Base-by-base conservation (phyloP, 106 monocot species). In the Iris macrosiphon region DNA sequence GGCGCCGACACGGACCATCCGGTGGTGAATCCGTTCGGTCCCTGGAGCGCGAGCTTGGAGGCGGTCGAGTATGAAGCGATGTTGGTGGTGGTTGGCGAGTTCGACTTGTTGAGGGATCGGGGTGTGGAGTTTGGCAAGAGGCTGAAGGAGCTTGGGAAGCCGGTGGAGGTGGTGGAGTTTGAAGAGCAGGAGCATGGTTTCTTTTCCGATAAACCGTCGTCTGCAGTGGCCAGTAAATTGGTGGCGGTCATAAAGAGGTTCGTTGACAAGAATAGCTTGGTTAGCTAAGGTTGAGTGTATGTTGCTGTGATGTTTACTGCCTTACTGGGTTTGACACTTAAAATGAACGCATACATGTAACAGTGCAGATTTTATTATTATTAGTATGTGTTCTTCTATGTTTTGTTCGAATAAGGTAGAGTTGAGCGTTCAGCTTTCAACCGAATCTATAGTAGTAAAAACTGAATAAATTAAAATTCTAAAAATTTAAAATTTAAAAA, bases 21-120 rank as follows among this genome's bases (percentile, higher is more conserved):
- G 7, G 2, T 72, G 6, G 61, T 19, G 46, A 75, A 79, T 65
- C 70, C 79, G 10, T 72, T 71, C 31, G 75, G 75, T 0, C 71
- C 68, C 9, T 29, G 19, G 20, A 39, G 32, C 30, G 49, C 63
- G 6, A 21, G 2, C 2, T 29, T 75, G 27, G 67, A 63, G 9
- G 15, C 42, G 48, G 48, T 55, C 6, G 49, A 40, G 64, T 40
- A 72, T 12, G 71, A 39, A 17, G 66, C 71, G 31, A 64, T 64
- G 64, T 44, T 75, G 55, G 71, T 79, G 49, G 72, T 84, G 55
- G 74, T 84, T 27, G 84, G 79, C 1, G 84, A 59, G 25, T 30
- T 13, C 52, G 79, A 84, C 51, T 43, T 83, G 40, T 55, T 79
- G 49, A 67, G 49, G 44, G 71, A 75, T 15, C 43, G 79, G 45